Evolutionary conservation across 2,329 filamentous ascomycete species (phyloP).

Genomic region (Pyrenophora seminiperda): DNA sequence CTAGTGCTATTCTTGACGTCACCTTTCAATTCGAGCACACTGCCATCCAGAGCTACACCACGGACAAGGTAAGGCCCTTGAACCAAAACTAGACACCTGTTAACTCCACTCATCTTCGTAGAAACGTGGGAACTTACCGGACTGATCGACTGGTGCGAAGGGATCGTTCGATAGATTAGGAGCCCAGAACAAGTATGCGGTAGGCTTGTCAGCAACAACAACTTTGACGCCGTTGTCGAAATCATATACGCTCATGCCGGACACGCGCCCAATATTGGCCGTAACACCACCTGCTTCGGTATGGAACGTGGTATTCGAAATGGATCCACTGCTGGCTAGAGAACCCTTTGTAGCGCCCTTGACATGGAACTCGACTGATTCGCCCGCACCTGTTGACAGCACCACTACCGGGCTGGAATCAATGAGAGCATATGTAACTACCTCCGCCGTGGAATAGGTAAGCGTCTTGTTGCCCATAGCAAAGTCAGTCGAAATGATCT

Average conservation of each 20-base stretch:
- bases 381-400: conserved; percentile 48
- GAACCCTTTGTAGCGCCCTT: conserved; percentile 46
- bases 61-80: conserved; percentile 51
- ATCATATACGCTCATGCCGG: conserved; percentile 42
- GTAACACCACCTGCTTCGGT: conserved; percentile 46
- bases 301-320: conserved; percentile 52
- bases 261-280: conserved; percentile 38
- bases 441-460: conserved; percentile 59
- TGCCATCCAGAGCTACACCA: conserved; percentile 28
- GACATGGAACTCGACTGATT: conserved; percentile 50
- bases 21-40: conserved; percentile 41
- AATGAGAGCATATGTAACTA: conserved; percentile 53
- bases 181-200: conserved; percentile 49
- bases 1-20: conserved; percentile 43
- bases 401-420: conserved; percentile 47
- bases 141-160: conserved; percentile 47
- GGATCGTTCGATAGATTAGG: conserved; percentile 48
- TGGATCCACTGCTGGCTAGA: conserved; percentile 48
- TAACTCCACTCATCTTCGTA: conserved; percentile 4
- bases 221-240: conserved; percentile 48
- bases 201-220: conserved; percentile 45
- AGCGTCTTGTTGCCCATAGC: conserved; percentile 59
- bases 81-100: conserved; percentile 37
- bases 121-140: conserved; percentile 7
- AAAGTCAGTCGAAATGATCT: conserved; percentile 67